Percentiles rank a stretch among this genome's conserved stretches.
phyloP scores from a whole-genome alignment of 805 yeast genomes.

The Crinitomyces ghanaensis region DNA sequence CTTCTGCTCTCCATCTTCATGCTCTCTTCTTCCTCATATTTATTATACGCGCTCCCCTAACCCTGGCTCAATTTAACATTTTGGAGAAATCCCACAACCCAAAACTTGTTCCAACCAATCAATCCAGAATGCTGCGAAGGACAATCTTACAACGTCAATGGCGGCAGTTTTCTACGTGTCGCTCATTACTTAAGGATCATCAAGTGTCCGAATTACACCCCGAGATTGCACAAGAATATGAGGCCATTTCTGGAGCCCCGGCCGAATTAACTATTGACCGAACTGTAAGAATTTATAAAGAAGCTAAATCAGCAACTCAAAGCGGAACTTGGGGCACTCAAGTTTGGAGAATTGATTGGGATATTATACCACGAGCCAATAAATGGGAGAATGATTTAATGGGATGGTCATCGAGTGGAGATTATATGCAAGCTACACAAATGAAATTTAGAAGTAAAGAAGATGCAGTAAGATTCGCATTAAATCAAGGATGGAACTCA shows the following conservation, averaged over 20 bases:
- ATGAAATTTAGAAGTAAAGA: slow-evolving; percentile 66
- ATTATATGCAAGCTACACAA: slow-evolving; percentile 67
- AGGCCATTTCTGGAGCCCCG: slow-evolving; percentile 70
- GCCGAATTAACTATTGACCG: slow-evolving; percentile 46
- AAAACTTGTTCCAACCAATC: too few species aligned
- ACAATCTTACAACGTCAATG: too few species aligned
- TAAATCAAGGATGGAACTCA: slow-evolving; percentile 77
- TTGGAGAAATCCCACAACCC: too few species aligned
- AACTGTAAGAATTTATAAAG: slow-evolving; percentile 65
- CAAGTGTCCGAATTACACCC: too few species aligned
- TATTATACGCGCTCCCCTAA: too few species aligned
- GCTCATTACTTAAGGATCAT: too few species aligned
- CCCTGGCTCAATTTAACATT: too few species aligned
- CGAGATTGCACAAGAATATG: slow-evolving; percentile 26
- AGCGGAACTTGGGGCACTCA: slow-evolving; percentile 39
- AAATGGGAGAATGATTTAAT: slow-evolving; percentile 86
- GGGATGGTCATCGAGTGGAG: slow-evolving; percentile 73
- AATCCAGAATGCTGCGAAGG: too few species aligned
- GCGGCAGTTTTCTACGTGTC: too few species aligned
- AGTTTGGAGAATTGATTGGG: slow-evolving; percentile 77
- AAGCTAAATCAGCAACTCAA: slow-evolving; percentile 73
- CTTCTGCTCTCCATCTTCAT: too few species aligned
- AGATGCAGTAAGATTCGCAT: slow-evolving; percentile 67
- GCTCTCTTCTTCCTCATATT: too few species aligned
- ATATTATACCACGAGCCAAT: slow-evolving; percentile 60